These are phyloP conservation scores for Alternaria conjuncta DNA, from an alignment of 2,329 filamentous ascomycete genomes.

Conservation along the genomic window DNA sequence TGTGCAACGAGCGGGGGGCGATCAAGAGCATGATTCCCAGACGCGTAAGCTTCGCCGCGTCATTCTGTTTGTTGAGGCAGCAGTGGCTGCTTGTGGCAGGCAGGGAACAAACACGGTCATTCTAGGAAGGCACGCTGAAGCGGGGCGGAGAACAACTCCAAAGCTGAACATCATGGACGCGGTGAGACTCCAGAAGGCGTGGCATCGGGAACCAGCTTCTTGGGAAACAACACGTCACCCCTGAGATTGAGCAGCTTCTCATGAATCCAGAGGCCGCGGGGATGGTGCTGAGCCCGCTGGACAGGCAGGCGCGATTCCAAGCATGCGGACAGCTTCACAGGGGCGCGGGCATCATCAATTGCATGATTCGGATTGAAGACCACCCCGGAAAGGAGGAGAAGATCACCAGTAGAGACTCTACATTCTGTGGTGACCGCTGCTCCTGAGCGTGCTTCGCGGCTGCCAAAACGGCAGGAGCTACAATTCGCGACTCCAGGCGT, in stretches of 20 bases:
- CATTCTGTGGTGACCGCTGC: background rate
- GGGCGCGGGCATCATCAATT: background rate
- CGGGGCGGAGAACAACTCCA: background rate
- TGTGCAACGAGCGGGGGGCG: background rate
- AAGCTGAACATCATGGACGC: background rate
- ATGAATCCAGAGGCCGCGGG: background rate
- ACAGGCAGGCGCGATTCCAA: background rate
- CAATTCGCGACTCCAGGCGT: background rate
- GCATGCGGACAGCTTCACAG: background rate
- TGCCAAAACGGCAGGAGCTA: background rate
- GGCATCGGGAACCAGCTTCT: background rate
- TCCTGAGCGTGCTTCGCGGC: background rate
- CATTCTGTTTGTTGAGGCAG: background rate
- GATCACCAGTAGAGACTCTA: background rate
- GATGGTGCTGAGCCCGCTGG: background rate
- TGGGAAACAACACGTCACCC: background rate
- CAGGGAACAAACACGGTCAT: background rate
- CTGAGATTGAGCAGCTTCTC: background rate
- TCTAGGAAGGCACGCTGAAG: slow-evolving; percentile 1
- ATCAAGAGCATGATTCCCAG: background rate
- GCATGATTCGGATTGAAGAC: background rate
- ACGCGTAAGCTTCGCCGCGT: background rate
- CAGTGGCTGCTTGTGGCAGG: background rate
- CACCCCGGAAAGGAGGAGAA: background rate
- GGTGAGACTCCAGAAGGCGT: background rate